Evolutionary conservation across 2,329 filamentous ascomycete genomes (phyloP).

Genomic region (Pseudogymnoascus pannorum): DNA sequence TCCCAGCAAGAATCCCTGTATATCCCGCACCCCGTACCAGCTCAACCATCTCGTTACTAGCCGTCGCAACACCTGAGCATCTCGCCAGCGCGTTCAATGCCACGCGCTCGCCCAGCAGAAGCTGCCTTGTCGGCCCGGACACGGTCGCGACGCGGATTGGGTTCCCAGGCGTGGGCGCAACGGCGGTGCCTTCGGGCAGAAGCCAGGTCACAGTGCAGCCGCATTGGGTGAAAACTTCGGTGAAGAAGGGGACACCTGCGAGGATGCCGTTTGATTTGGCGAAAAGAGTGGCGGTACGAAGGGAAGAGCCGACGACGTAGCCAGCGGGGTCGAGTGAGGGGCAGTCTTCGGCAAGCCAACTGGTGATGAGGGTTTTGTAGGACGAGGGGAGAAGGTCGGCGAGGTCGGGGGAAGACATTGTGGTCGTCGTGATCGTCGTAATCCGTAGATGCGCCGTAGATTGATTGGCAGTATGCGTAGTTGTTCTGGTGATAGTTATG

Average conservation of each 20-base stretch:
- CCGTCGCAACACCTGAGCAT: conserved; percentile 84
- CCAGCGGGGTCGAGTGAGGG: conserved; percentile 96
- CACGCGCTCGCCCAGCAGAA: conserved; percentile 83
- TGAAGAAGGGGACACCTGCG: conserved; percentile 88
- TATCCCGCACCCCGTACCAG: conserved; percentile 63
- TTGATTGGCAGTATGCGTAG: neutral
- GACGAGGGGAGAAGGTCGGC: conserved; percentile 73
- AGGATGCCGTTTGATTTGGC: conserved; percentile 71
- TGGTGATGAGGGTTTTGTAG: conserved; percentile 72
- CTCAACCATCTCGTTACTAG: conserved; percentile 47
- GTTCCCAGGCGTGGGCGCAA: conserved; percentile 47
- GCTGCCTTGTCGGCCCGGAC: conserved; percentile 68
- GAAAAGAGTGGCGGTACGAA: conserved; percentile 58
- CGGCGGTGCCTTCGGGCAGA: conserved; percentile 62
- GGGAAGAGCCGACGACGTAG: conserved; percentile 78
- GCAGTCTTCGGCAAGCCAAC: conserved; percentile 93
- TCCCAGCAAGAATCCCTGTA: conserved; percentile 79
- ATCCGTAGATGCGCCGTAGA: neutral
- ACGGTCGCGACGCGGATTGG: conserved; percentile 71
- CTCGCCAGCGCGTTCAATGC: conserved; percentile 84
- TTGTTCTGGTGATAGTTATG: neutral
- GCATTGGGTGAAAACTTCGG: conserved; percentile 85
- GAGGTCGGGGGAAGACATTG: conserved; percentile 33
- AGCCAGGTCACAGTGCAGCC: conserved; percentile 92
- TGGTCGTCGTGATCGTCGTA: neutral